Conservation (phyloP, 139 green algal species). For the Coccomyxa sp. region DNA sequence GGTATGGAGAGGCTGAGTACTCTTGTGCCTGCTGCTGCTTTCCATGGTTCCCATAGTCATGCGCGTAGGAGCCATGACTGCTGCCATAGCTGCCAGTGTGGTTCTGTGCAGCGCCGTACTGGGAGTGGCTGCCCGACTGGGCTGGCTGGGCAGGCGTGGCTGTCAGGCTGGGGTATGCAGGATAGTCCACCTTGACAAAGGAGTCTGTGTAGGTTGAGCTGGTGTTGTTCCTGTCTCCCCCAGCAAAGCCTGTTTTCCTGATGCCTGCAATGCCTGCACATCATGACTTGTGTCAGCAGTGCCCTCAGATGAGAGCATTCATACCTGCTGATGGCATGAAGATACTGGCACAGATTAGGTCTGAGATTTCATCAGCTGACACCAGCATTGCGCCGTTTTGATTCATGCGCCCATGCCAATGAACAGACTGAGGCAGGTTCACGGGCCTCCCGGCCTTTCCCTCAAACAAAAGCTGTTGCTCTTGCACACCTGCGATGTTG, state of each 20-base stretch:
- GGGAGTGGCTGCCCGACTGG: neutral
- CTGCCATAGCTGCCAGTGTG: constrained; percentile 22
- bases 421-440: no score
- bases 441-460: no score
- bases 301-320: no score
- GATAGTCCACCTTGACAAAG: constrained; percentile 11
- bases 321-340: no score
- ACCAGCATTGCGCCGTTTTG: no score
- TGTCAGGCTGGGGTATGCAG: constrained; percentile 12
- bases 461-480: no score
- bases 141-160: neutral
- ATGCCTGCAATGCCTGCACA: constrained; percentile 28
- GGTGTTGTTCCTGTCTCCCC: constrained; percentile 1
- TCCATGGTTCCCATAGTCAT: constrained; percentile 7
- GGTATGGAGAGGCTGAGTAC: neutral
- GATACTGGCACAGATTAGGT: no score
- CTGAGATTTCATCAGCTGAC: no score
- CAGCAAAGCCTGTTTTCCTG: constrained; percentile 6
- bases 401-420: no score
- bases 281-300: no score
- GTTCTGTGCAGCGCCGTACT: constrained; percentile 6
- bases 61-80: constrained; percentile 7
- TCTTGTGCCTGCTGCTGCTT: constrained; percentile 21
- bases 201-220: neutral
- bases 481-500: constrained; percentile 24